Evolutionary conservation across 23 red algal species (phyloP).

Genomic region (Gracilaria gracilis): DNA sequence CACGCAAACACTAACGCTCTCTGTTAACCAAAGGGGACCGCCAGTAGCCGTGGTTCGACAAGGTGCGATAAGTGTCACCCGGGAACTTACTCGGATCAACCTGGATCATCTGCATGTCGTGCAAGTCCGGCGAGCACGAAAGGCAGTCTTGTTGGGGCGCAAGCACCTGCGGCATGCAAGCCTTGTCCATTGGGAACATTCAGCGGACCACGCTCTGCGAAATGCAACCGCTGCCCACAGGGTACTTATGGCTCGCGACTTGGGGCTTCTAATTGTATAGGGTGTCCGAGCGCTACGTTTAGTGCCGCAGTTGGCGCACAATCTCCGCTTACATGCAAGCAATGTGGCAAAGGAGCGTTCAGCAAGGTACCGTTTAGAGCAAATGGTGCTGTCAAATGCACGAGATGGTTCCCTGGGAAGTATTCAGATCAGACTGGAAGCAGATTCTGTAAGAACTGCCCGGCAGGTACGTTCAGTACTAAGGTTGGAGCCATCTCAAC

Average conservation of each 20-base stretch:
- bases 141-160: constrained; percentile 12
- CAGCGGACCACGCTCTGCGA: background rate
- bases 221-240: constrained; percentile 33
- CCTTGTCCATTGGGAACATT: constrained; percentile 53
- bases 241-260: constrained; percentile 24
- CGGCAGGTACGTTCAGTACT: constrained; percentile 48
- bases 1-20: too few species aligned
- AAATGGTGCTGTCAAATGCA: constrained; percentile 22
- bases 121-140: constrained; percentile 46
- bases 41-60: constrained; percentile 4
- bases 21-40: constrained; percentile 21
- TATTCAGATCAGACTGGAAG: constrained; percentile 46
- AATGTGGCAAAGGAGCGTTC: constrained; percentile 34
- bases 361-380: constrained; percentile 20
- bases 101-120: constrained; percentile 31
- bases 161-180: constrained; percentile 9
- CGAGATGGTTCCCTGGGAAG: constrained; percentile 15
- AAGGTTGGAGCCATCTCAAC: constrained; percentile 8
- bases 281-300: constrained; percentile 53
- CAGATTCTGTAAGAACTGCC: constrained; percentile 37
- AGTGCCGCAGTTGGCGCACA: constrained; percentile 34
- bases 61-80: constrained; percentile 22
- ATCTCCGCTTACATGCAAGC: constrained; percentile 29
- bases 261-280: constrained; percentile 32
- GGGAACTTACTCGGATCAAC: constrained; percentile 40